These are phyloP conservation scores for Geosmithia morbida DNA, from an alignment of 2,329 filamentous ascomycete genomes.

Conservation along the genomic window DNA sequence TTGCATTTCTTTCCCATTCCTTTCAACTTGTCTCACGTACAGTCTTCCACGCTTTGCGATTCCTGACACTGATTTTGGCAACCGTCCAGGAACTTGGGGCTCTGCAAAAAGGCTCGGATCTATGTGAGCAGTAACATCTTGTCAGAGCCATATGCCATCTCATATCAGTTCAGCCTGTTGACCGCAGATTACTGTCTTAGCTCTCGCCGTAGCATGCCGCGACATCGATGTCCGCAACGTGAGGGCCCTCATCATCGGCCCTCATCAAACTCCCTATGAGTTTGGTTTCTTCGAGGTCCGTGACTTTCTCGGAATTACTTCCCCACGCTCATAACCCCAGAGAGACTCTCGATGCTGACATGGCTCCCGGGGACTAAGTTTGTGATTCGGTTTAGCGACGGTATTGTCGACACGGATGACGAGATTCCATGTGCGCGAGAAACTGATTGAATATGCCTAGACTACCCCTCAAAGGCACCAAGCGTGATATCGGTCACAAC, in stretches of 20 bases:
- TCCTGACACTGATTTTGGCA: background rate
- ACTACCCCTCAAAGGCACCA: constrained; percentile 64
- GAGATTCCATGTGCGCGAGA: background rate
- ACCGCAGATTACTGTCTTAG: constrained; percentile 23
- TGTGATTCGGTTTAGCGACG: constrained; percentile 59
- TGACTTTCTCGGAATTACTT: background rate
- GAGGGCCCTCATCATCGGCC: constrained; percentile 77
- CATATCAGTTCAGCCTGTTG: background rate
- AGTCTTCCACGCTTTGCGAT: background rate
- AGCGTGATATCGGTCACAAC: constrained; percentile 61
- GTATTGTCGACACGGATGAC: constrained; percentile 23
- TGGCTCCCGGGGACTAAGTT: constrained; percentile 36
- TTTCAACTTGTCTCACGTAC: background rate
- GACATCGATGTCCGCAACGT: constrained; percentile 84
- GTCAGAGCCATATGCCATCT: background rate
- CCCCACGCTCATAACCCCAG: too few species aligned
- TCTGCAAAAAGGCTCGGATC: constrained; percentile 68
- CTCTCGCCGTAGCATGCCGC: constrained; percentile 73
- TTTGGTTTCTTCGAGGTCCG: constrained; percentile 90
- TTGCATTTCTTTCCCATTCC: background rate
- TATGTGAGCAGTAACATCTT: constrained; percentile 57
- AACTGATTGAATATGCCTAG: constrained; percentile 24
- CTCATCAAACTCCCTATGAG: constrained; percentile 89
- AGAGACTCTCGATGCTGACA: constrained; percentile 2
- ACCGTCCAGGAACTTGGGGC: constrained; percentile 61